Conservation (phyloP, 2,329 filamentous ascomycete species). For the Fusarium albosuccineum region DNA sequence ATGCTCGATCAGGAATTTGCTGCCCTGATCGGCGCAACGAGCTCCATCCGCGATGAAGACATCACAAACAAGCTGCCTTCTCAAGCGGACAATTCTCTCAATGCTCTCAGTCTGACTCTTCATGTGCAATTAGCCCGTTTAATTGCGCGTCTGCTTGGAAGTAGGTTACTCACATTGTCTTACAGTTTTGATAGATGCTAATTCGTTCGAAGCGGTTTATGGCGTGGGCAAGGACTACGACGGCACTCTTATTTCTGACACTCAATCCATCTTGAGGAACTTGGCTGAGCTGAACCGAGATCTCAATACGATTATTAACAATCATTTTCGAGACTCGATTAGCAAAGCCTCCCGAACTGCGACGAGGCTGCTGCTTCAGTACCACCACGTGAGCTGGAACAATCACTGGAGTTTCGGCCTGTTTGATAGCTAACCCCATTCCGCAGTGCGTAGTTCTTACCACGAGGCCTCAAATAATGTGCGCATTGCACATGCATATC, state of each 20-base stretch:
- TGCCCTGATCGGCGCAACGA: slow-evolving; percentile 46
- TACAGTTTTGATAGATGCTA: accelerated
- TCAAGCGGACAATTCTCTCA: slow-evolving; percentile 44
- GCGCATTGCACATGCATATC: slow-evolving; percentile 50
- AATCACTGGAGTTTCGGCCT: accelerated
- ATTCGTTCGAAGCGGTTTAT: slow-evolving; percentile 35
- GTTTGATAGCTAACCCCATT: background rate
- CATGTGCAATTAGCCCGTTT: slow-evolving; percentile 46
- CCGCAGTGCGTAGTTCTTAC: slow-evolving; percentile 47
- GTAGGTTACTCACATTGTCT: slow-evolving; percentile 1
- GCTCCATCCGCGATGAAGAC: slow-evolving; percentile 47
- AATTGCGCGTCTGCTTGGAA: slow-evolving; percentile 40
- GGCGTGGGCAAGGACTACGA: slow-evolving; percentile 47
- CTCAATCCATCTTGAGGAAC: slow-evolving; percentile 45
- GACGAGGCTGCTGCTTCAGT: slow-evolving; percentile 44
- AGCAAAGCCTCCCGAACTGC: slow-evolving; percentile 47
- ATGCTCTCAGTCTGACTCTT: slow-evolving; percentile 43
- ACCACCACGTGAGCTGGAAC: slow-evolving; percentile 37
- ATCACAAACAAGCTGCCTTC: slow-evolving; percentile 49
- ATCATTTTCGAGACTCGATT: slow-evolving; percentile 47
- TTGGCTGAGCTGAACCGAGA: slow-evolving; percentile 46
- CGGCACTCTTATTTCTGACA: slow-evolving; percentile 46
- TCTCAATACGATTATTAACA: slow-evolving; percentile 43
- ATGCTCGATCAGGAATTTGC: slow-evolving; percentile 48
- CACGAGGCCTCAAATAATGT: slow-evolving; percentile 49